Conservation (phyloP, 140 eudicot genomes). For the Stevia rebaudiana region DNA sequence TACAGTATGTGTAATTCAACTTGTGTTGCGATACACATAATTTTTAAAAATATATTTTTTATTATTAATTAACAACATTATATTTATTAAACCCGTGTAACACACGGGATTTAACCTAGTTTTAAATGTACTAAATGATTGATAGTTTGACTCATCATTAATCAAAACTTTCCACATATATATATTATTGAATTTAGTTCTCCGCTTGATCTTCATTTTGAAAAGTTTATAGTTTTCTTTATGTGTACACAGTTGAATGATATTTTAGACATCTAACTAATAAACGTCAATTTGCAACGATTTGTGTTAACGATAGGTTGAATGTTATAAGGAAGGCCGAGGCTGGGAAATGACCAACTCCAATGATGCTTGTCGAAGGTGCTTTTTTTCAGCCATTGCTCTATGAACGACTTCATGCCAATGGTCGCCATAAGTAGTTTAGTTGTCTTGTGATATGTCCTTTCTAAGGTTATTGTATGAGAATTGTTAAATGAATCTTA, state of each 20-base stretch:
- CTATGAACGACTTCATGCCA: background rate
- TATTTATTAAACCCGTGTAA: no score
- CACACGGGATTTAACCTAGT: no score
- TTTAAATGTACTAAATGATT: background rate
- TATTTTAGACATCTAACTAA: background rate
- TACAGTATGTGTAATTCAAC: no score
- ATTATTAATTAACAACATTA: no score
- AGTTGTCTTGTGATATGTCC: background rate
- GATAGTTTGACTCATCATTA: no score
- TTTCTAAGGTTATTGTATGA: background rate
- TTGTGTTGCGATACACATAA: no score
- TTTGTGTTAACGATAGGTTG: conserved; percentile 42
- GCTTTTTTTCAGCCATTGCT: conserved; percentile 59
- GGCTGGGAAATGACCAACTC: conserved; percentile 54
- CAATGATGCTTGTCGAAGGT: conserved; percentile 42
- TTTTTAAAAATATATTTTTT: no score
- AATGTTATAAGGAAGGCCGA: conserved; percentile 64
- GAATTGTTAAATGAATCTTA: background rate
- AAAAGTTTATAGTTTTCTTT: background rate
- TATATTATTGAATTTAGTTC: background rate
- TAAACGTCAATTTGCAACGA: background rate
- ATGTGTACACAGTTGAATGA: background rate
- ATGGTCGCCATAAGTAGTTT: background rate
- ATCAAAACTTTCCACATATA: no score
- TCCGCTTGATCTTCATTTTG: background rate